Conservation (phyloP, 768 basidiomycete genomes). For the Tephrocybe sp. region DNA sequence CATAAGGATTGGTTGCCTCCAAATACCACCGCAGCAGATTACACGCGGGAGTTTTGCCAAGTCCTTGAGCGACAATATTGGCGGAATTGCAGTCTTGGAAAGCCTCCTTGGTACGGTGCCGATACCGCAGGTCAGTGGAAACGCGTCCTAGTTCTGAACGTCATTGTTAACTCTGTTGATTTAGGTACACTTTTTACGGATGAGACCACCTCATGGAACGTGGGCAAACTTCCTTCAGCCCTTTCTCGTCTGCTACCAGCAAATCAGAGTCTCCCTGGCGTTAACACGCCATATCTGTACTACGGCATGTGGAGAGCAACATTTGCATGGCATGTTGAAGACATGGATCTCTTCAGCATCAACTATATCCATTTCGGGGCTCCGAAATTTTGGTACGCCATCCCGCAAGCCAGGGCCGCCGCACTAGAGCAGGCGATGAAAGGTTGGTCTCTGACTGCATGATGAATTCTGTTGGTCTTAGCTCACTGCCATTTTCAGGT, state of each 20-base stretch:
- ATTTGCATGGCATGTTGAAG: conserved; percentile 99
- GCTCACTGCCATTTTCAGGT: conserved; percentile 38
- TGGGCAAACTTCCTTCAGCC: conserved; percentile 86
- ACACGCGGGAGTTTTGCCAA: conserved; percentile 84
- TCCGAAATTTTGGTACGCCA: conserved; percentile 95
- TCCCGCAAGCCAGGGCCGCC: conserved; percentile 82
- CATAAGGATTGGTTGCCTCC: conserved; percentile 77
- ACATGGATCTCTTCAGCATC: conserved; percentile 99
- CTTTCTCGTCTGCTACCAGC: conserved; percentile 77
- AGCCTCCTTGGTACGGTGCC: conserved; percentile 97
- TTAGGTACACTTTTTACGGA: conserved; percentile 72
- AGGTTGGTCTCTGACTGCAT: conserved; percentile 50
- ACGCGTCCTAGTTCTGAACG: too few species aligned
- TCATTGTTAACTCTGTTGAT: background rate
- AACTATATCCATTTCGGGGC: conserved; percentile 99
- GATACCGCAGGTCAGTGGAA: conserved; percentile 77
- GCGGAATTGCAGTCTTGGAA: conserved; percentile 87
- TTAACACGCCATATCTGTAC: conserved; percentile 96
- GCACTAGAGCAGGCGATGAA: conserved; percentile 90
- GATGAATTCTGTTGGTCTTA: too few species aligned
- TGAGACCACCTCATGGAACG: conserved; percentile 86
- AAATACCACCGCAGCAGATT: conserved; percentile 71
- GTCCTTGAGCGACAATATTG: conserved; percentile 89
- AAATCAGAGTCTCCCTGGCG: conserved; percentile 80
- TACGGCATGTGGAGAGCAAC: conserved; percentile 99